phyloP scores from a whole-genome alignment of 1,284 basidiomycete genomes.

The Taiwanofungus camphoratus region DNA sequence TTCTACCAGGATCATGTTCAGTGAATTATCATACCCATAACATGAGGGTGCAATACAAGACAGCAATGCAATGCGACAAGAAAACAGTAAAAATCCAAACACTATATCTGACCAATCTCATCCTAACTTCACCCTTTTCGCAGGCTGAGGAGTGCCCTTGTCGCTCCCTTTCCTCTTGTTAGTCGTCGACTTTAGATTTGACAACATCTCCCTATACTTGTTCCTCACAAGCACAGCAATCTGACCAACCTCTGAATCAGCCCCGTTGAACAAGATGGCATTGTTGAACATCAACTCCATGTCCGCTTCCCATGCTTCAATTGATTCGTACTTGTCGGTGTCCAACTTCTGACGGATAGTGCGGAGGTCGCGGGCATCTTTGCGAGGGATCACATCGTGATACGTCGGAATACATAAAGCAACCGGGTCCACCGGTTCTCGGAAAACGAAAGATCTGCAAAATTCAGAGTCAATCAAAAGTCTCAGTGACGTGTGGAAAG shows the following conservation, averaged over 20 bases:
- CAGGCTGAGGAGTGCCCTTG: conserved; percentile 53
- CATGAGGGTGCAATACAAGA: conserved; percentile 1
- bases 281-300: conserved; percentile 83
- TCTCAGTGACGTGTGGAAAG: too few relatives aligned
- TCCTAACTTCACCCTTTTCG: conserved; percentile 58
- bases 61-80: conserved; percentile 11
- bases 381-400: conserved; percentile 73
- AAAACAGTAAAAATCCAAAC: conserved; percentile 12
- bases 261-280: conserved; percentile 82
- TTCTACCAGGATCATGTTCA: too few relatives aligned
- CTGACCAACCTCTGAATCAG: conserved; percentile 68
- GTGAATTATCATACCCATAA: too few relatives aligned
- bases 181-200: conserved; percentile 38
- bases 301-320: conserved; percentile 78
- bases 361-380: conserved; percentile 83
- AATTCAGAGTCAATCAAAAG: conserved; percentile 1
- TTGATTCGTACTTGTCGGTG: conserved; percentile 72
- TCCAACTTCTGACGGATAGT: conserved; percentile 84
- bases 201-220: conserved; percentile 48
- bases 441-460: conserved; percentile 69
- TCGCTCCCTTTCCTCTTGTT: conserved; percentile 69
- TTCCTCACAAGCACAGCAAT: conserved; percentile 46
- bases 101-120: too few relatives aligned
- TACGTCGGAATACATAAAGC: conserved; percentile 78
- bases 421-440: conserved; percentile 81